These are phyloP conservation scores for Chalciporus sphaerocephalus DNA, from an alignment of 768 basidiomycete species.

Conservation along the genomic window DNA sequence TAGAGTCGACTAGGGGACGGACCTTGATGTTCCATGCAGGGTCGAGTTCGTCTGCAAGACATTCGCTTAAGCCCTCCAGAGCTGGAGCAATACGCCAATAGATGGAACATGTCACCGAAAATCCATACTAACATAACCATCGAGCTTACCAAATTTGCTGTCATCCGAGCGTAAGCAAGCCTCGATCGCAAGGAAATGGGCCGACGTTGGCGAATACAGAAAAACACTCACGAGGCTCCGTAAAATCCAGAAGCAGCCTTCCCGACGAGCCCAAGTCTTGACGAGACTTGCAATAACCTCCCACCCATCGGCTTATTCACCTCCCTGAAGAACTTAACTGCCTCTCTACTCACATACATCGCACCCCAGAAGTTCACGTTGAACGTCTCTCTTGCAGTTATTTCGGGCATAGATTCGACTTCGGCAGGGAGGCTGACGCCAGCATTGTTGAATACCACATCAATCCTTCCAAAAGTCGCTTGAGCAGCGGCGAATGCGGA, in stretches of 20 bases:
- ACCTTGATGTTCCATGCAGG: conserved; percentile 20
- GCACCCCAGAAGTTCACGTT: conserved; percentile 38
- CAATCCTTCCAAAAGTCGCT: conserved; percentile 30
- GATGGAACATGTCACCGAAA: too few relatives aligned
- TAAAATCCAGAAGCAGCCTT: conserved; percentile 17
- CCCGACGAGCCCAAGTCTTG: conserved; percentile 29
- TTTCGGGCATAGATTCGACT: conserved; percentile 33
- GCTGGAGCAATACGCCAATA: conserved; percentile 4
- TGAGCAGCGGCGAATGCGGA: conserved; percentile 27
- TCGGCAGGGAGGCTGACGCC: conserved; percentile 30
- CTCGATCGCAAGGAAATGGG: too few relatives aligned
- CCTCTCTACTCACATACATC: conserved; percentile 26
- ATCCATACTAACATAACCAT: too few relatives aligned
- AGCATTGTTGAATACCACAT: conserved; percentile 38
- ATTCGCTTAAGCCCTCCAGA: conserved; percentile 15
- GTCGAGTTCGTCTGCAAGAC: conserved; percentile 9
- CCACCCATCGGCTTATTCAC: conserved; percentile 38
- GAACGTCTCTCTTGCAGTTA: conserved; percentile 32
- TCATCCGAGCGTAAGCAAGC: background rate
- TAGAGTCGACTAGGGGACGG: background rate
- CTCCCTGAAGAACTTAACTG: conserved; percentile 35
- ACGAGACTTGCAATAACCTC: conserved; percentile 37
- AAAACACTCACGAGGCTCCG: conserved; percentile 22
- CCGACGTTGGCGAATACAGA: too few relatives aligned
- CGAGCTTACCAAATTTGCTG: conserved; percentile 18